Evolutionary conservation across 352 stramenopile species (phyloP).

Genomic region (Globisporangium yorkense): DNA sequence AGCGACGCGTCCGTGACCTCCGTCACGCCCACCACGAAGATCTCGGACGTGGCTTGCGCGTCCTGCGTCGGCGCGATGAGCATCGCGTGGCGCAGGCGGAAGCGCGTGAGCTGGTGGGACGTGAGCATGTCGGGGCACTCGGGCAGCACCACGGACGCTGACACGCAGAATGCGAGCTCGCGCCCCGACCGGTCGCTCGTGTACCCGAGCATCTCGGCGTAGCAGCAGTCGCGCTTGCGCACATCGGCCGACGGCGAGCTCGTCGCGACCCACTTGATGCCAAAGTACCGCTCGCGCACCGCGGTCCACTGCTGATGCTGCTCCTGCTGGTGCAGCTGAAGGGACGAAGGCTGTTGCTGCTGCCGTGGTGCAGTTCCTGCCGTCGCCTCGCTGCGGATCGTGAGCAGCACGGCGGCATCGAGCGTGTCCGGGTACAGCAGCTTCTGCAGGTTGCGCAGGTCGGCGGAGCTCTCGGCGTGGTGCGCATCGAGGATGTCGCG

Average conservation of each 20-base stretch:
- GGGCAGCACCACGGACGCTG: slow-evolving; percentile 34
- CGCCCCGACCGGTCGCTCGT: slow-evolving; percentile 27
- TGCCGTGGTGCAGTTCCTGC: neutral
- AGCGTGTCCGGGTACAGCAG: slow-evolving; percentile 37
- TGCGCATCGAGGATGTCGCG: slow-evolving; percentile 39
- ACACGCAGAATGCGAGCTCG: slow-evolving; percentile 34
- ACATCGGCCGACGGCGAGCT: slow-evolving; percentile 18
- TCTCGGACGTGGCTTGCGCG: slow-evolving; percentile 28
- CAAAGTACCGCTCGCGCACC: slow-evolving; percentile 34
- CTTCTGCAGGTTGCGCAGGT: slow-evolving; percentile 39
- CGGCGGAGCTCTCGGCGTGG: slow-evolving; percentile 24
- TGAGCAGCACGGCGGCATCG: slow-evolving; percentile 33
- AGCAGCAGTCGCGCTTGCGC: slow-evolving; percentile 36
- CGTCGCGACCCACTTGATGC: slow-evolving; percentile 43
- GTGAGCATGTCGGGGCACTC: slow-evolving; percentile 32
- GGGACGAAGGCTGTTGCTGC: neutral
- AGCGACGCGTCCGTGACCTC: slow-evolving; percentile 29
- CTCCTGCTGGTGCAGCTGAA: neutral
- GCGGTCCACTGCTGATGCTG: slow-evolving; percentile 9
- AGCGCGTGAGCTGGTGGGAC: slow-evolving; percentile 26
- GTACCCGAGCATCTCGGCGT: slow-evolving; percentile 44
- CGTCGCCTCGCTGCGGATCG: slow-evolving; percentile 9
- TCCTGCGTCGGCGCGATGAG: slow-evolving; percentile 25
- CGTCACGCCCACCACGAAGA: slow-evolving; percentile 36
- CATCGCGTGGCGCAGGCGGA: slow-evolving; percentile 45